Base-by-base conservation (phyloP, 306 rosid species). In the Cucurbita pepo region DNA sequence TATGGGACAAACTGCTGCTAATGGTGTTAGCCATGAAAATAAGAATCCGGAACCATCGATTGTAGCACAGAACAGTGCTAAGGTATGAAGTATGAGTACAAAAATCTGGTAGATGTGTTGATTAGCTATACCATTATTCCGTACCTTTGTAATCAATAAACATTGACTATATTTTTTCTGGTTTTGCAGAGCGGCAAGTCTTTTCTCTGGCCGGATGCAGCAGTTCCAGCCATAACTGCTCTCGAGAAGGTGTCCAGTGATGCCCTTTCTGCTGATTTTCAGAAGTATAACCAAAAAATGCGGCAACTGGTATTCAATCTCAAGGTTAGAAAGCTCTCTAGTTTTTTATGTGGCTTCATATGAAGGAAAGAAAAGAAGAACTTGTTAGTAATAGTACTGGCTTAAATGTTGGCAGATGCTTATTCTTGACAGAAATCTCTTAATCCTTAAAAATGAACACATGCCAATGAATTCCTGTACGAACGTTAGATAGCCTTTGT, bases 171-270 rank as follows among this genome's bases (percentile, higher is more conserved):
- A 37, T 6, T 9, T 55, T 56, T 47, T 37, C 52, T n/a, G 52
- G 51, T 65, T 69, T 44, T 81, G 25, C 91, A 95, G 99, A 66
- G 76, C 67, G 69, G 81, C 62, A 75, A 88, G 77, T 57, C 86
- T 75, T 91, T 89, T 81, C 76, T 77, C 75, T 95, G 97, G 97
- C 99, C 99, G 7, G 93, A 86, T 79, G 92, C 79, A 78, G 97
- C 90, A 73, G 89, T 95, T 73, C 71, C 83, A 44, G 95, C 96
- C 3, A 76, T 89, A 40, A 81, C 80, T 79, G 82, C 96, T 73
- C 88, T 95, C 9, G 97, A 95, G 83, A 91, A 88, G 85, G 91
- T 91, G 73, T 83, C 95, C 4, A 81, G 86, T 79, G 97, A 88
- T 40, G 75, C 85, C 52, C 79, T 91, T 30, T 65, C 88, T 60